Conservation (phyloP, 352 stramenopile genomes). For the Phytophthora agathidicida region DNA sequence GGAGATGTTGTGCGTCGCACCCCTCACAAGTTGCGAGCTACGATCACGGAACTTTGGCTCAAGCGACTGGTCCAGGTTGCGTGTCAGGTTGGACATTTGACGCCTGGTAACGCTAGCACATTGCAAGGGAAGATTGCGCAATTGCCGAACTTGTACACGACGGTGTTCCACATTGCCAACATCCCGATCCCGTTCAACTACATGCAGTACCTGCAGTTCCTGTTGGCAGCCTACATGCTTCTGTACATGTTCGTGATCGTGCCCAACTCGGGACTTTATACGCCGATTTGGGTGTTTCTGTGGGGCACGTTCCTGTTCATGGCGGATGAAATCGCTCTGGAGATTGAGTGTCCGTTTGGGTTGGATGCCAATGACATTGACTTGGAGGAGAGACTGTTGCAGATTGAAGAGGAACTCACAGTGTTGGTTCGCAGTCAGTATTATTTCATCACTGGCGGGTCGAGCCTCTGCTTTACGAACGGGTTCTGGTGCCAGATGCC, state of each 20-base stretch:
- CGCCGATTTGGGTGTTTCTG: conserved; percentile 75
- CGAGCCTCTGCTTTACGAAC: conserved; percentile 27
- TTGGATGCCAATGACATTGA: conserved; percentile 82
- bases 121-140: conserved; percentile 71
- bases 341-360: conserved; percentile 82
- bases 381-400: conserved; percentile 67
- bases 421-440: conserved; percentile 78
- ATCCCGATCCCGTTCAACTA: conserved; percentile 87
- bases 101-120: conserved; percentile 55
- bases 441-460: conserved; percentile 72
- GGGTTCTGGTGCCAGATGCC: conserved; percentile 28
- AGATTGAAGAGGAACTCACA: conserved; percentile 81
- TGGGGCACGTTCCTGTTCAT: conserved; percentile 84
- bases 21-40: conserved; percentile 68
- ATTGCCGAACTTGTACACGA: conserved; percentile 73
- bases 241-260: conserved; percentile 84
- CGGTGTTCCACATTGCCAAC: conserved; percentile 84
- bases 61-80: conserved; percentile 71
- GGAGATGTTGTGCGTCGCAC: conserved; percentile 53
- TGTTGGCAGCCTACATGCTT: conserved; percentile 72
- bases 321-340: conserved; percentile 74
- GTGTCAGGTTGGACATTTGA: conserved; percentile 58
- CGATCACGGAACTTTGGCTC: conserved; percentile 80
- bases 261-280: conserved; percentile 67
- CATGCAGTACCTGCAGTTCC: conserved; percentile 77